Base-by-base conservation (phyloP, 805 yeast genomes). In the Jamesozyma piceae region DNA sequence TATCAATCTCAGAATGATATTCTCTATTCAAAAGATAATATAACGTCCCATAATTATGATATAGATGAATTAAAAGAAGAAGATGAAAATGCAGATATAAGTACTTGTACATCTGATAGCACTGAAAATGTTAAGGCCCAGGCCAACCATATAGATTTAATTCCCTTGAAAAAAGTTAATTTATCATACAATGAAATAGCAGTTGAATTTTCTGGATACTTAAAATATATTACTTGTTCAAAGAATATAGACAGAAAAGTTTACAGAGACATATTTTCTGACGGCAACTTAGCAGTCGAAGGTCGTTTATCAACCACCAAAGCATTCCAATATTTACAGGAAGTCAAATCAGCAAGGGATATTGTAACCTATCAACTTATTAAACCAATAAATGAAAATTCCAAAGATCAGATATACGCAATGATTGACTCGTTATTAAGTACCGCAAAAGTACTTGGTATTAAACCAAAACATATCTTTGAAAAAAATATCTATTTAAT, bases 401-500 rank as follows among this genome's bases (percentile, higher is more conserved):
- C 54, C 18, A 47, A 46, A 19, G 51, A 50, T 40, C 54, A 57
- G 30, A 36, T 39, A 18, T 40, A 42, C 19, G 37, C 39, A 5
- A 37, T 54, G 21, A 38, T 45, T 9, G 57, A 55, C 17, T 51
- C 50, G 21, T 36, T 57, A 38, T 29, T 45, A 28, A 39, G 39
- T 4, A 43, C 48, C 30, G 50, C 53, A 14, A 51, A 52, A 33
- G 46, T 54, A 8, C 45, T 54, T 6, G 61, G 60, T n/a, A 44
- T 57, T 9, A 46, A 38, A 34, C 43, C 46, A 29, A 52, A 53
- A 33, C 44, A 43, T 38, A 11, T 39, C 29, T 49, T 52, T 34
- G 54, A 49, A 21, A 54, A 52, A 39, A 50, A 52, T 45, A 46
- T 43, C 44, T 39, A 55, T 71, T 17, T 80, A 77, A 43, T 55